Evolutionary conservation across 192 early-diverging fungal genomes (phyloP).

Genomic region (Backusella tarrabulga): DNA sequence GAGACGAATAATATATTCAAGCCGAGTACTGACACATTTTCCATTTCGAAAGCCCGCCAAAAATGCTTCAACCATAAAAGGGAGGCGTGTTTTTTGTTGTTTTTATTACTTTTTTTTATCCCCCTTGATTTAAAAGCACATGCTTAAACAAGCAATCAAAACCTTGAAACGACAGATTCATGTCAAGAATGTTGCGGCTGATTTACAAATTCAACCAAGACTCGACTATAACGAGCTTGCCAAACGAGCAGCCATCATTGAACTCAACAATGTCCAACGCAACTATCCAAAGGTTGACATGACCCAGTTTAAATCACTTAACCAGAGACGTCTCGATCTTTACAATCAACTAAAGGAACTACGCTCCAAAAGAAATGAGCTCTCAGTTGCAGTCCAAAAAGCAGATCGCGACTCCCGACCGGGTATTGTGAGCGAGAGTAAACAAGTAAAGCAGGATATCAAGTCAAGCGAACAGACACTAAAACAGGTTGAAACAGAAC

Average conservation of each 20-base stretch:
- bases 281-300: constrained; percentile 17
- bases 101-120: neutral
- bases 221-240: neutral
- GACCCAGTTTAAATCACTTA: neutral
- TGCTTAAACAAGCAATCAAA: neutral
- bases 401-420: constrained; percentile 1
- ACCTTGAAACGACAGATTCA: neutral
- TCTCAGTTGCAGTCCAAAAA: constrained; percentile 10
- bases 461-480: constrained; percentile 51
- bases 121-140: neutral
- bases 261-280: constrained; percentile 19
- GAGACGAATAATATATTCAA: no score
- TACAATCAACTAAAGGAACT: constrained; percentile 15
- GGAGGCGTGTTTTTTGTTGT: neutral
- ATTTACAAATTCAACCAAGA: constrained; percentile 12
- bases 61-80: no score
- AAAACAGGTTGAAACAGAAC: constrained; percentile 43
- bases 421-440: constrained; percentile 44
- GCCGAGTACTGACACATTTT: no score
- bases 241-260: neutral
- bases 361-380: constrained; percentile 17
- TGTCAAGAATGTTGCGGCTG: neutral
- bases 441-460: constrained; percentile 55
- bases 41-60: no score
- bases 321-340: constrained; percentile 4